Evolutionary conservation across 1,139 yeast genomes (phyloP).

Genomic region (Hansenula sp.): DNA sequence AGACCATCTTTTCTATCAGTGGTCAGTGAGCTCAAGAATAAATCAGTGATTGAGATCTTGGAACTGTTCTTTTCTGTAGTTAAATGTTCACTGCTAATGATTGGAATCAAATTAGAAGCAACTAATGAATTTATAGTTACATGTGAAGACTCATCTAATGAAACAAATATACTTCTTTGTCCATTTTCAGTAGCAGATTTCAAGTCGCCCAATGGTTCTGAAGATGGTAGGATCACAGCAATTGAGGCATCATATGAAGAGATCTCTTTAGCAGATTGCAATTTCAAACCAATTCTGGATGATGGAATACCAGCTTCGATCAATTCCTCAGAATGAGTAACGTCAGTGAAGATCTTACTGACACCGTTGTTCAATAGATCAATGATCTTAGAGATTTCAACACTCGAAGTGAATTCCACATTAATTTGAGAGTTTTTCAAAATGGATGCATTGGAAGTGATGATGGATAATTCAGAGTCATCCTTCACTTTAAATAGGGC

Average conservation of each 20-base stretch:
- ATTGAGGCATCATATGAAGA: constrained; percentile 12
- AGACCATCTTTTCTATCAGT: constrained; percentile 89
- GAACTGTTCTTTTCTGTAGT: constrained; percentile 31
- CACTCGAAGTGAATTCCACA: constrained; percentile 12
- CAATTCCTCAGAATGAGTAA: constrained; percentile 32
- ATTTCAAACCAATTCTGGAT: constrained; percentile 21
- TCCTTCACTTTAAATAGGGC: constrained; percentile 13
- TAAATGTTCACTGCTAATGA: constrained; percentile 39
- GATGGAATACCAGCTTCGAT: constrained; percentile 54
- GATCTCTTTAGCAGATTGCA: constrained; percentile 8
- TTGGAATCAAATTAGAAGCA: constrained; percentile 44
- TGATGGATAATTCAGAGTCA: constrained; percentile 12
- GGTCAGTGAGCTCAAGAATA: constrained; percentile 52
- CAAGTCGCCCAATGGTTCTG: constrained; percentile 21
- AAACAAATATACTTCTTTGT: constrained; percentile 39
- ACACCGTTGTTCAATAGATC: constrained; percentile 69
- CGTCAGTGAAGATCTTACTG: constrained; percentile 42
- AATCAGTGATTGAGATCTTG: constrained; percentile 44
- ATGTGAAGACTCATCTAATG: constrained; percentile 16
- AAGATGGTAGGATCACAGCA: constrained; percentile 23
- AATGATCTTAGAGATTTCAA: constrained; percentile 44
- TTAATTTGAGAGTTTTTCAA: constrained; percentile 10
- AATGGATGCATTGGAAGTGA: constrained; percentile 5
- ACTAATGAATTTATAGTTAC: constrained; percentile 24
- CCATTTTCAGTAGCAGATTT: constrained; percentile 33